Evolutionary conservation across 345 rosid species (phyloP).

Genomic region (Nasturtium officinale): DNA sequence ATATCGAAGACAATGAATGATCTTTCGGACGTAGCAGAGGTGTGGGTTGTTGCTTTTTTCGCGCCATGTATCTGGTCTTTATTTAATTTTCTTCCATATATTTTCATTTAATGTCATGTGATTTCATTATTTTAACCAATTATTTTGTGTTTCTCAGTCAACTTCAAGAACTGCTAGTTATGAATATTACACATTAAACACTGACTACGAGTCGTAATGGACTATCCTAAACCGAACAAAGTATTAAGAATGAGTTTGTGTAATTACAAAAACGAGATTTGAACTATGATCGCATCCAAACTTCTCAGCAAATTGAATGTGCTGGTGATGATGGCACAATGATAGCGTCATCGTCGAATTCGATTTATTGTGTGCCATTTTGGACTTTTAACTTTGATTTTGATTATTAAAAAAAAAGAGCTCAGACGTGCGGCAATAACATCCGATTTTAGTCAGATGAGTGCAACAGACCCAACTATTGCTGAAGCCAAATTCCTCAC

Average conservation of each 20-base stretch:
- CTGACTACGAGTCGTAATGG: not conserved
- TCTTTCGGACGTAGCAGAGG: slow-evolving; percentile 42
- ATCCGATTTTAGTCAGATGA: not conserved
- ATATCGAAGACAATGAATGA: too few species aligned
- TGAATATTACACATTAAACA: not conserved
- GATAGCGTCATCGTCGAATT: too few species aligned
- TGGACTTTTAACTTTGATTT: too few species aligned
- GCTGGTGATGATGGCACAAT: too few species aligned
- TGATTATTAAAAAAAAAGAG: not conserved
- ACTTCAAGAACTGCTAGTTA: slow-evolving; percentile 7
- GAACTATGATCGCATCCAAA: too few species aligned
- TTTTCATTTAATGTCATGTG: slow-evolving; percentile 37
- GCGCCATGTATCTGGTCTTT: slow-evolving; percentile 37
- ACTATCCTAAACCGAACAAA: not conserved
- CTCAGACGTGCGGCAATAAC: not conserved
- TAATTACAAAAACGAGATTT: not conserved
- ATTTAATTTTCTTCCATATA: slow-evolving; percentile 7
- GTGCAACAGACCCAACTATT: not conserved
- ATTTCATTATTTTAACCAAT: not conserved
- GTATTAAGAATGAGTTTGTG: not conserved
- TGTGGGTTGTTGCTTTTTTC: slow-evolving; percentile 41
- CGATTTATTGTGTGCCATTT: too few species aligned
- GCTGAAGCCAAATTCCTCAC: not conserved
- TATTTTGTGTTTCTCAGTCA: slow-evolving; percentile 13
- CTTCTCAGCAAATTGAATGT: too few species aligned